These are phyloP conservation scores for Cercospora berteroae DNA, from an alignment of 2,329 filamentous ascomycete species.

Conservation along the genomic window DNA sequence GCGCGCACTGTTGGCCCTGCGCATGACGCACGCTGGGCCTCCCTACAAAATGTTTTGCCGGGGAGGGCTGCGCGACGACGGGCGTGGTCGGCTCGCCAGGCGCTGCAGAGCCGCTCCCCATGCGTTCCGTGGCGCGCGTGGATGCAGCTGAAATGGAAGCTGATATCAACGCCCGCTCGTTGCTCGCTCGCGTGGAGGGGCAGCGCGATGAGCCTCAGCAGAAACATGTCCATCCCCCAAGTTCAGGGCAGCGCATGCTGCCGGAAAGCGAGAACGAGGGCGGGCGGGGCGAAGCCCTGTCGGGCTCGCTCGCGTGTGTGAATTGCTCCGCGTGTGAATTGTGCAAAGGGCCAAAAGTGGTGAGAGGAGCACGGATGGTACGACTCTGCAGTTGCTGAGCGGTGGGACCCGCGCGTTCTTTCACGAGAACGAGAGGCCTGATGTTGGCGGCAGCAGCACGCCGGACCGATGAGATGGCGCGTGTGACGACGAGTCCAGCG, in stretches of 20 bases:
- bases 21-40: conserved; percentile 11
- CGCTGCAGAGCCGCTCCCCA: neutral
- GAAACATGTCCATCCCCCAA: neutral
- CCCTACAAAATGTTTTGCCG: neutral
- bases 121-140: neutral
- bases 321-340: neutral
- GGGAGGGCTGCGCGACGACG: conserved; percentile 3
- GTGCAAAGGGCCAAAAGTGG: neutral
- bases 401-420: neutral
- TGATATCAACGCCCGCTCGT: conserved; percentile 5
- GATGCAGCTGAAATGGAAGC: neutral
- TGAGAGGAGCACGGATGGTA: neutral
- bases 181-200: neutral
- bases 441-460: neutral
- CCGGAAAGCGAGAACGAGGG: conserved; percentile 2
- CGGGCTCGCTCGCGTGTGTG: neutral
- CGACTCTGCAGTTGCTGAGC: neutral
- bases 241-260: neutral
- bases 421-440: neutral
- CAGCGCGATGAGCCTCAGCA: conserved; percentile 6
- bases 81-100: neutral
- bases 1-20: neutral
- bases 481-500: neutral
- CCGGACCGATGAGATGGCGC: neutral
- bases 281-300: neutral